Base-by-base conservation (phyloP, 2,329 filamentous ascomycete genomes). In the Exophiala alcalophila region DNA sequence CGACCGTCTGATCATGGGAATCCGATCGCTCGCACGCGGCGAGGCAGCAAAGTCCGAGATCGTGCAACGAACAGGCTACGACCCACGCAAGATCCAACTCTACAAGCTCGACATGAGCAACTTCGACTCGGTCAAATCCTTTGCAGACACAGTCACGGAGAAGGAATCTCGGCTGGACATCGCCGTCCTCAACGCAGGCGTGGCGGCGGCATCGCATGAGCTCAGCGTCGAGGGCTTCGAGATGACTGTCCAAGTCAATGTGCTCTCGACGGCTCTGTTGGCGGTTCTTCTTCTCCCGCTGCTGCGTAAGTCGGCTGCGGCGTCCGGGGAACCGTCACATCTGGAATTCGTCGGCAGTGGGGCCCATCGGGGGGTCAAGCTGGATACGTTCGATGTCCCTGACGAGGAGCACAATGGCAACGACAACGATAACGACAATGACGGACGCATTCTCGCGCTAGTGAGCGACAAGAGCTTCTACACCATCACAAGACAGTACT, bases 171-270 rank as follows among this genome's bases (percentile, higher is more conserved):
- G 37, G 10, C 50, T 76, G 3, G 68, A 76, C 49, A 62, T 71
- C 8, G 65, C 58, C 4, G 59, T 76, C 19, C 59, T 73, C 4
- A 75, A 74, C 48, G 71, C 71, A 1, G 72, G 65, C 0, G 26
- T 69, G 4, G 41, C 51, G n/a, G 55, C 49, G 4, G 16, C 52
- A 18, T 47, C 46, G 6, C 55, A 54, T 34, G 31, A 46, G 15
- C 42, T 42, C 15, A 14, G 38, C 7, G 33, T 58, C 14, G 47
- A 47, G 3, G 36, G 41, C 4, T 64, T 69, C 39, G 67, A 72
- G 45, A 55, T 60, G n/a, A 60, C 57, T 7, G 41, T 73, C 10
- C 68, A 72, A 44, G 63, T 61, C 20, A 63, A 58, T 49, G 19
- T 58, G 50, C 7, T 57, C 38, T 24, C 41, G 54, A 30, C 53